Base-by-base conservation (phyloP, 345 rosid genomes). In the Carallia brachiata region DNA sequence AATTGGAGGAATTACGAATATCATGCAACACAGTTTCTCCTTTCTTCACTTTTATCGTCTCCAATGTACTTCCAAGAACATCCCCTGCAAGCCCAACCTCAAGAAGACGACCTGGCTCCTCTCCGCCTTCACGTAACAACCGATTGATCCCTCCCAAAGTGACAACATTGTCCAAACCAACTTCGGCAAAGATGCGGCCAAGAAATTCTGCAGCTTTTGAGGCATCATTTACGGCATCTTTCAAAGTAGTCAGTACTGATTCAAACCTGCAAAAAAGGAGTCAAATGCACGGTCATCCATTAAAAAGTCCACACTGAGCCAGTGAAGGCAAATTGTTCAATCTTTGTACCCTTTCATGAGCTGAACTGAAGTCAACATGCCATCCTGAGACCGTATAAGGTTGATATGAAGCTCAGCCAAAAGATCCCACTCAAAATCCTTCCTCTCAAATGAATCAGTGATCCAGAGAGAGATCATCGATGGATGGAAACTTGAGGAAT, bases 391-490 rank as follows among this genome's bases (percentile, higher is more conserved):
- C 75, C 74, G 88, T 40, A 86, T 57, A 12, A 92, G 94, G 75
- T 65, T 86, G 61, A 88, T 83, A 39, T 92, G 96, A 57, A 96
- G 99, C 84, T 84, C 71, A 12, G 95, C 85, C 80, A 96, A 83
- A 36, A 92, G 83, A 77, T 90, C 94, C 65, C 97, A 83, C 72
- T 96, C 99, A 76, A 76, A 69, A 77, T 89, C 96, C 81, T 92
- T 90, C 81, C 97, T 86, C 86, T 96, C 99, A 65, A 96, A 96
- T 12, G 97, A 96, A 86, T 96, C 98, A 2, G 80, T 83, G 3
- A 96, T 90, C 99, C 99, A 96, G 6, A 88, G 84, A 64, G 95
- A 89, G 77, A 96, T 77, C 98, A 92, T 86, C 59, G 91, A 73
- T 16, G 99, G 90, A 76, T 92, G 90, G 76, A 84, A 96, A 76